phyloP scores from a whole-genome alignment of 148 eudicot species.

The Talinum fruticosum region DNA sequence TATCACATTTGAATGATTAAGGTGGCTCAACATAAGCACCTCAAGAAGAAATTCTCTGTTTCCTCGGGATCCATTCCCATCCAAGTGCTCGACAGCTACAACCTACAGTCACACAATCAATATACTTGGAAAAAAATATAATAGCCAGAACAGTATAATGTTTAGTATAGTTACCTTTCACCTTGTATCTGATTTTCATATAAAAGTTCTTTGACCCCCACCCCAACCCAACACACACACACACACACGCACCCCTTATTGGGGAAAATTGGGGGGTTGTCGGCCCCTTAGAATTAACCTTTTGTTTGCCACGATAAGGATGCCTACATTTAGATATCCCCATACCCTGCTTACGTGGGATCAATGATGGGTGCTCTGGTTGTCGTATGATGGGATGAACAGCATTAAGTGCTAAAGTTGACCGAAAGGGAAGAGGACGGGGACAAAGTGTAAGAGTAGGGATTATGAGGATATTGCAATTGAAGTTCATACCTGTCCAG shows the following conservation, averaged over 20 bases:
- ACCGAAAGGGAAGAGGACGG: not conserved
- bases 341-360: no score
- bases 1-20: constrained; percentile 57
- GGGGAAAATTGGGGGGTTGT: not conserved
- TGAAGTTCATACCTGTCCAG: constrained; percentile 41
- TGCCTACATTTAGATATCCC: no score
- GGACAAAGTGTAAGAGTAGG: not conserved
- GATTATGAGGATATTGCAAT: not conserved
- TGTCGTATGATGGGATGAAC: no score
- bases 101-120: constrained; percentile 27
- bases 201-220: not conserved
- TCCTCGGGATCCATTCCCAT: constrained; percentile 63
- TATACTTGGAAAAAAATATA: not conserved
- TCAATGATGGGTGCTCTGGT: no score
- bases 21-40: constrained; percentile 63
- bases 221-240: not conserved
- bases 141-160: not conserved
- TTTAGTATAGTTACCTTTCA: no score
- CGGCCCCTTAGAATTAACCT: no score
- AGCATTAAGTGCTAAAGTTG: no score
- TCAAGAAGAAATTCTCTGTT: constrained; percentile 66
- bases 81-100: constrained; percentile 65
- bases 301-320: no score
- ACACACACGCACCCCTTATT: not conserved
- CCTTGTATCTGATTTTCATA: not conserved